Conservation (phyloP, 495 filamentous ascomycete species). For the Penicillium bovifimosum region DNA sequence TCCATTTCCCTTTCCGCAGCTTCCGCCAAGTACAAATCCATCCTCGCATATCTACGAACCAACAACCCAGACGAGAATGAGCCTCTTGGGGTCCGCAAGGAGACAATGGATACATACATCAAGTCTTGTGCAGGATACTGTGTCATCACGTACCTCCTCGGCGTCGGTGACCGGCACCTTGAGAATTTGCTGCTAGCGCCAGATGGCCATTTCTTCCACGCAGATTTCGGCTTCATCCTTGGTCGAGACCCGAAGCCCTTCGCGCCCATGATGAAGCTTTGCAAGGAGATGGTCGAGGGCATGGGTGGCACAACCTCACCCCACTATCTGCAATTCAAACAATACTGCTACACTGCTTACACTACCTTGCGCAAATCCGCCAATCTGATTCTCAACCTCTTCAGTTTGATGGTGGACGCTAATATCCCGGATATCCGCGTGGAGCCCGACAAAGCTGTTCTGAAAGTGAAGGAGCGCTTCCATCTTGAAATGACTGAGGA, state of each 20-base stretch:
- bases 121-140: conserved; percentile 97
- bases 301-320: conserved; percentile 82
- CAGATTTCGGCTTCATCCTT: conserved; percentile 96
- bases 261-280: conserved; percentile 92
- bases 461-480: conserved; percentile 93
- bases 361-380: conserved; percentile 82
- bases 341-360: conserved; percentile 94
- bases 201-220: conserved; percentile 93
- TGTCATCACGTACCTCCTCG: conserved; percentile 98
- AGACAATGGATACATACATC: conserved; percentile 91
- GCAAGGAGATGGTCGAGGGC: conserved; percentile 96
- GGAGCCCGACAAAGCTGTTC: conserved; percentile 85
- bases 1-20: conserved; percentile 78
- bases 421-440: conserved; percentile 93
- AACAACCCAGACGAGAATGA: conserved; percentile 85
- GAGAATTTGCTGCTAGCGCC: conserved; percentile 93
- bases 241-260: conserved; percentile 97
- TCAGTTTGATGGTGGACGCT: conserved; percentile 93
- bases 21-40: conserved; percentile 73
- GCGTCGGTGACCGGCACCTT: conserved; percentile 91
- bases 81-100: conserved; percentile 82
- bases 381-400: conserved; percentile 92
- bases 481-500: conserved; percentile 90
- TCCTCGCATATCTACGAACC: conserved; percentile 78
- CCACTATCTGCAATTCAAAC: conserved; percentile 81